Evolutionary conservation across 345 rosid species (phyloP), one percentile per base, ranked within the genome.

Genomic region (Mercurialis annua): DNA sequence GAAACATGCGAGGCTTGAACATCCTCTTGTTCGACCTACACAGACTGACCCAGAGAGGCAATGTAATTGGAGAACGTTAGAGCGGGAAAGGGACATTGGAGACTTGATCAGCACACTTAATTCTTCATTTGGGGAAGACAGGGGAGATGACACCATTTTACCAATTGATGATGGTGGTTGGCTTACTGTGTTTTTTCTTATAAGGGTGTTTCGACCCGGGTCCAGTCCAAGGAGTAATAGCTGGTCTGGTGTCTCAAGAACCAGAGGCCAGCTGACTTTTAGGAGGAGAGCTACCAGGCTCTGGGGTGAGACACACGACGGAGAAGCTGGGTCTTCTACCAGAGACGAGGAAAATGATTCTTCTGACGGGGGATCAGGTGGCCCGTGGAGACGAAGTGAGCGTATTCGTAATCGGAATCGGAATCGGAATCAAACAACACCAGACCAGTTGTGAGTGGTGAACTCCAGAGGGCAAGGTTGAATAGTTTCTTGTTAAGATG

Each of bases 21-120:
- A 94, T 71, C 99, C 99, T 4, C 77, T 81, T 46, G 92, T 79
- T 11, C 88, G 99, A 14, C 99, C 99, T 21, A 79, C 98, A 18
- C 92, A 85, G 80, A 87, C 87, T 63, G 97, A 91, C 71, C 99
- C 96, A 9, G 99, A 87, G 78, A 75, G 99, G 62, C 90, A 89
- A 67, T 90, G 92, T 58, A 86, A 78, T 62, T 94, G 99, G 99
- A 87, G 98, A 82, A 82, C 92, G 82, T 71, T 94, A 74, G 97
- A 94, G 81, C 93, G 93, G 29, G 96, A 91, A 80, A 86, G 99
- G 76, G 99, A 94, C 66, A 71, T 94, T 33, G 99, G 99, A 10
- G 98, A 94, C 80, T 76, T 94, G 76, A 81, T 94, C 43, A 94
- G 99, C 80, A 86, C 97, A 1, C 92, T 94, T 26, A 89, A 87